These are phyloP conservation scores for Phytophthora tentaculata DNA, from an alignment of 352 stramenopile species.

Conservation along the genomic window DNA sequence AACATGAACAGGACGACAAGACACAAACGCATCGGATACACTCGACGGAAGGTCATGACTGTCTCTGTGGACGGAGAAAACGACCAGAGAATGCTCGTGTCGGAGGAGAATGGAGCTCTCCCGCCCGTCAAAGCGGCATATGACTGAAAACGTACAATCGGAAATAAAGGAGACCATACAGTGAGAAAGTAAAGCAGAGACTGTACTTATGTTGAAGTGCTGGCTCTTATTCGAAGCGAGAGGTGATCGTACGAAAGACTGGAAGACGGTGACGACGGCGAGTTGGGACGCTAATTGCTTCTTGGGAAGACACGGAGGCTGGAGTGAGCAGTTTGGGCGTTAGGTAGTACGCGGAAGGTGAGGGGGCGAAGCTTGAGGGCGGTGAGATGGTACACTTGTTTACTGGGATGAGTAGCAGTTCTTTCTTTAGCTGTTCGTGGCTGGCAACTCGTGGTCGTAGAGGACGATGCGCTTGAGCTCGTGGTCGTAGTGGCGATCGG, in stretches of 20 bases:
- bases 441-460: neutral
- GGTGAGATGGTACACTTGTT: neutral
- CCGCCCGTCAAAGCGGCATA: constrained; percentile 1
- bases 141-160: constrained; percentile 12
- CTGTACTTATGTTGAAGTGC: neutral
- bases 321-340: constrained; percentile 8
- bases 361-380: neutral
- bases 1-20: constrained; percentile 22
- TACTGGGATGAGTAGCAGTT: neutral
- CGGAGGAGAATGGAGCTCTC: constrained; percentile 10
- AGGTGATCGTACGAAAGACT: neutral
- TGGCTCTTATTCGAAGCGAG: no score
- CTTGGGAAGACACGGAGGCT: neutral
- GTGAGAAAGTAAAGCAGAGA: constrained; percentile 4
- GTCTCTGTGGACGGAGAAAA: constrained; percentile 11
- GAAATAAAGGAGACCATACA: constrained; percentile 19
- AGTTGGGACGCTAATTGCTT: neutral
- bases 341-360: neutral
- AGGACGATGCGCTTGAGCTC: neutral
- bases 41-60: constrained; percentile 1
- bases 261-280: neutral
- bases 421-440: neutral
- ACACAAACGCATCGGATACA: constrained; percentile 20
- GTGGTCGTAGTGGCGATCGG: neutral
- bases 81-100: constrained; percentile 5